Conservation (phyloP, 2,329 filamentous ascomycete species). For the Botryotinia convoluta region DNA sequence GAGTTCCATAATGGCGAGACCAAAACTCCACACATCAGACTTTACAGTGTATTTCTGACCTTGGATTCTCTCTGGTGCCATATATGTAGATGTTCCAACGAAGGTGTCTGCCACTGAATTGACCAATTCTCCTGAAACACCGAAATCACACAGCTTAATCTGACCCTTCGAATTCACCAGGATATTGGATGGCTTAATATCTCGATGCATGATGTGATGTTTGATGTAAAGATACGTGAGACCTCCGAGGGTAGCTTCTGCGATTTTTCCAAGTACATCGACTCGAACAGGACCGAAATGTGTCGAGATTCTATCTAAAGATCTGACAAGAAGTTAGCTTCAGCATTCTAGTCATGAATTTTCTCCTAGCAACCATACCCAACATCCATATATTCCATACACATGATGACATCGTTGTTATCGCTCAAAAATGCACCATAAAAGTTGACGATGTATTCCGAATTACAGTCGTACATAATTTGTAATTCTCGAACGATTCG, state of each 20-base stretch:
- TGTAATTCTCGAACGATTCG: constrained; percentile 95
- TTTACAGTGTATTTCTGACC: constrained; percentile 97
- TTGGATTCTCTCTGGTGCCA: constrained; percentile 97
- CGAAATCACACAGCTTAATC: constrained; percentile 98
- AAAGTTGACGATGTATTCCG: constrained; percentile 94
- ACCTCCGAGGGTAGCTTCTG: constrained; percentile 89
- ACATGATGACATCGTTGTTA: constrained; percentile 97
- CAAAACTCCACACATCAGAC: constrained; percentile 97
- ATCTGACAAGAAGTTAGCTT: constrained; percentile 52
- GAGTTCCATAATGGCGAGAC: constrained; percentile 91
- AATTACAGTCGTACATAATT: constrained; percentile 98
- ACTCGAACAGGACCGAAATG: constrained; percentile 94
- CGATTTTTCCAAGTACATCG: constrained; percentile 95
- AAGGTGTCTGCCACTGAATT: constrained; percentile 99
- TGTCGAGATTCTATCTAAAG: constrained; percentile 88
- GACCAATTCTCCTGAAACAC: constrained; percentile 95
- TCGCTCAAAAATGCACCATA: constrained; percentile 97
- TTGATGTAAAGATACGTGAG: constrained; percentile 93
- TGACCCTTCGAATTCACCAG: constrained; percentile 89
- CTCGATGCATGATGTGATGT: constrained; percentile 97
- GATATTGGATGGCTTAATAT: constrained; percentile 98
- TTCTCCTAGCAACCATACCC: constrained; percentile 64
- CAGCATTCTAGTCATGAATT: background rate
- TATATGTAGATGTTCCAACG: constrained; percentile 97
- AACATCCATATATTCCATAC: constrained; percentile 99